Base-by-base conservation (phyloP, 1,284 basidiomycete species). In the Tilletiaria anomala region DNA sequence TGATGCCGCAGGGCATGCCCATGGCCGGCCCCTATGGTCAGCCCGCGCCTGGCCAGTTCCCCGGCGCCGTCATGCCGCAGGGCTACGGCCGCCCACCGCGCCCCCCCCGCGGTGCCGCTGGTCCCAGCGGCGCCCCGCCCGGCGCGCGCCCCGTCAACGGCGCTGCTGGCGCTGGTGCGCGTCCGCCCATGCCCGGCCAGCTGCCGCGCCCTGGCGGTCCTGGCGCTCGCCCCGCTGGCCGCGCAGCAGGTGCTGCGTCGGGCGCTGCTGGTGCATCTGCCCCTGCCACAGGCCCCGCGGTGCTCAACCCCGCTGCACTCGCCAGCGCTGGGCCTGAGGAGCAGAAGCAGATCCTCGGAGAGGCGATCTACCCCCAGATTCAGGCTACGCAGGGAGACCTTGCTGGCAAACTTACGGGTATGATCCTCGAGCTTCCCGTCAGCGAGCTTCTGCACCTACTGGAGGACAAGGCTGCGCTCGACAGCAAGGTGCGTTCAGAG, bases 311-410 rank as follows among this genome's bases (percentile, higher is more conserved):
- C 12, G 60, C 59, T 37, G 58, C 61, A 15, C 53, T 66, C 10
- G 63, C 63, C 35, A 61, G 62, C 45, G 63, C 63, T 14, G 55
- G 61, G 47, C 63, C 63, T 34, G 63, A 66, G 42, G 63, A 66
- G 53, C 63, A 66, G 56, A 66, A 66, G 63, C 63, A 66, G 52
- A 66, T 66, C 59, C 56, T 66, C 32, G 63, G 63, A 32, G 63
- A 66, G 52, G 63, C 63, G 21, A 64, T 66, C 51, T 66, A 66
- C 57, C 63, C 63, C 42, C 62, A 65, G 56, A 62, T 66, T 43
- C 55, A 54, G 15, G 56, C 51, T 20, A 44, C 40, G 36, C 63
- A 64, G 45, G 55, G 59, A 33, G 58, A 62, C 45, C 54, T 65
- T 22, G 63, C 63, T 32, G 63, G 63, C 35, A 66, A 66, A 58